Conservation (phyloP, 2,329 filamentous ascomycete genomes). For the Cytospora leucostoma region DNA sequence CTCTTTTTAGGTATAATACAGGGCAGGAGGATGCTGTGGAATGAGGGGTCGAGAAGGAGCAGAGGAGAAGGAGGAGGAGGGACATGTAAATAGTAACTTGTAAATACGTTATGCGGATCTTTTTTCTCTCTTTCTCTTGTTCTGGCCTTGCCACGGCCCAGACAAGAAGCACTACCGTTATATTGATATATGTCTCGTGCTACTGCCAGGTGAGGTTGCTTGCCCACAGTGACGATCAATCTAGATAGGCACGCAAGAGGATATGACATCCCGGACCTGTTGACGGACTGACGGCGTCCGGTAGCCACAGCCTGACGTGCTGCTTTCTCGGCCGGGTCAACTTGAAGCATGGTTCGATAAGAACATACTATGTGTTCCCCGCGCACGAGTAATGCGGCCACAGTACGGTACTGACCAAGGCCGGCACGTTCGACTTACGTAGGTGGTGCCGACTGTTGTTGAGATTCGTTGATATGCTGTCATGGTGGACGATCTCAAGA, state of each 20-base stretch:
- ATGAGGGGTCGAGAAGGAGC: neutral
- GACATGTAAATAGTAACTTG: neutral
- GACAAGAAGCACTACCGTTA: neutral
- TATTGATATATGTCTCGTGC: neutral
- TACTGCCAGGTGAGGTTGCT: neutral
- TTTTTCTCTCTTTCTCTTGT: neutral
- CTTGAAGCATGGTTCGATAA: neutral
- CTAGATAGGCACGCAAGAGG: neutral
- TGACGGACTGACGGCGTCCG: neutral
- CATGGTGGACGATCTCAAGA: neutral
- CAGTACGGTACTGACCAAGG: neutral
- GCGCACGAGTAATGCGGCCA: constrained; percentile 19
- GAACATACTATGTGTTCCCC: neutral
- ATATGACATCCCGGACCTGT: neutral
- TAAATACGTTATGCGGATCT: neutral
- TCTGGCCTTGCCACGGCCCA: neutral
- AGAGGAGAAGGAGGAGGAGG: neutral
- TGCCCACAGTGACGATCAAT: neutral
- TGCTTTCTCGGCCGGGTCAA: neutral
- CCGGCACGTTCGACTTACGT: neutral
- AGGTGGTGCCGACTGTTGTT: neutral
- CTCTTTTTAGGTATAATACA: too few relatives aligned
- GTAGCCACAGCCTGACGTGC: neutral
- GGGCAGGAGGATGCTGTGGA: neutral
- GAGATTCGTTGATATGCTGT: neutral